Conservation (phyloP, 805 yeast genomes). For the Vanderwaltozyma verrucispora region DNA sequence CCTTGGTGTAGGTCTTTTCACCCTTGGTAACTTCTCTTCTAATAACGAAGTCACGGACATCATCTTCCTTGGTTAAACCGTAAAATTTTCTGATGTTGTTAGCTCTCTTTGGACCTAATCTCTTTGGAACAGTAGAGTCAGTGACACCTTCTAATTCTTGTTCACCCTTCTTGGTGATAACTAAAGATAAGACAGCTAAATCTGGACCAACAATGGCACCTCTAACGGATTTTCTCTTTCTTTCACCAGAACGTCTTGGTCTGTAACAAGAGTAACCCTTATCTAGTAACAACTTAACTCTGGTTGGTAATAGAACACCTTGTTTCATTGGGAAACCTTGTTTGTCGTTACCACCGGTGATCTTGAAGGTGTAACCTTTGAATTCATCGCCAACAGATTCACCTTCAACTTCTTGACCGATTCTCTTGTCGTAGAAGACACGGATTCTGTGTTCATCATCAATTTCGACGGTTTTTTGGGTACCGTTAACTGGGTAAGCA, state of each 20-base stretch:
- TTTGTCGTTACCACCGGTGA: constrained; percentile 99
- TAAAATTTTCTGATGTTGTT: constrained; percentile 99
- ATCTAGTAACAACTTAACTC: constrained; percentile 91
- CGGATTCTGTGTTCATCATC: constrained; percentile 99
- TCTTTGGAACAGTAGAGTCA: constrained; percentile 90
- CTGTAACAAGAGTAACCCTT: constrained; percentile 98
- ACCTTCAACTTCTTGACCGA: constrained; percentile 99
- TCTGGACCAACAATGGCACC: constrained; percentile 98
- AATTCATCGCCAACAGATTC: constrained; percentile 97
- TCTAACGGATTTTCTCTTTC: constrained; percentile 99
- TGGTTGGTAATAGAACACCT: constrained; percentile 99
- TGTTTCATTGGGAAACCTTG: constrained; percentile 99
- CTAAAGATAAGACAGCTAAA: constrained; percentile 88
- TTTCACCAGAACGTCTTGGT: constrained; percentile 99
- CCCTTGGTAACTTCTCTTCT: constrained; percentile 98
- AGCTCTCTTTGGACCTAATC: constrained; percentile 99
- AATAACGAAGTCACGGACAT: constrained; percentile 71
- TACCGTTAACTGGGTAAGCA: constrained; percentile 99
- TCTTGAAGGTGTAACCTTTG: constrained; percentile 98
- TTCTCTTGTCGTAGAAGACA: constrained; percentile 97
- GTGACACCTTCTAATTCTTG: constrained; percentile 92
- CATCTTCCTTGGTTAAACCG: constrained; percentile 53
- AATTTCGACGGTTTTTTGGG: constrained; percentile 94
- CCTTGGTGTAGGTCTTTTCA: constrained; percentile 98
- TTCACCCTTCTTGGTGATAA: constrained; percentile 96